Conservation (phyloP, 352 stramenopile species). For the Phytophthora cactorum region DNA sequence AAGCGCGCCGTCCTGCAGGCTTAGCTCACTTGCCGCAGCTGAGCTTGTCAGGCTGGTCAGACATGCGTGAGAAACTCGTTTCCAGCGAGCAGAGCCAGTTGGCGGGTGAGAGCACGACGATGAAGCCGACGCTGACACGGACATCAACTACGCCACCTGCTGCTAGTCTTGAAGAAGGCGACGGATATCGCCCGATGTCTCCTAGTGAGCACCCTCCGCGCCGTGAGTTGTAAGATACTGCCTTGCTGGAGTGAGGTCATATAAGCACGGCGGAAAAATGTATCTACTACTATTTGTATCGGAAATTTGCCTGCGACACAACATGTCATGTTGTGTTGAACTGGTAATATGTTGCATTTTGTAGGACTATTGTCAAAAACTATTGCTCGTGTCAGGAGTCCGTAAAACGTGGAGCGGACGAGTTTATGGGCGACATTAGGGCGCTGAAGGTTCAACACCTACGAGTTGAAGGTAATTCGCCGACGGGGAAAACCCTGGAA, state of each 20-base stretch:
- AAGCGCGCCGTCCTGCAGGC: slow-evolving; percentile 16
- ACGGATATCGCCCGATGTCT: slow-evolving; percentile 48
- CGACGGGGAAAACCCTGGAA: slow-evolving; percentile 18
- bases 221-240: slow-evolving; percentile 30
- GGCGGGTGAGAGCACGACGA: slow-evolving; percentile 4
- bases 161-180: slow-evolving; percentile 39
- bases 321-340: too few relatives aligned
- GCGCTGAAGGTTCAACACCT: slow-evolving; percentile 20
- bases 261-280: slow-evolving; percentile 18
- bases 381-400: slow-evolving; percentile 21
- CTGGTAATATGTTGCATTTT: slow-evolving; percentile 10
- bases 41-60: slow-evolving; percentile 55
- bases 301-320: too few relatives aligned
- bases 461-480: slow-evolving; percentile 31
- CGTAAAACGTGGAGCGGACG: slow-evolving; percentile 25
- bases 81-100: slow-evolving; percentile 35
- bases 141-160: slow-evolving; percentile 19
- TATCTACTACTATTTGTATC: background rate
- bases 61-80: slow-evolving; percentile 56
- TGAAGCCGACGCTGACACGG: slow-evolving; percentile 24
- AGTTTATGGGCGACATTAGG: slow-evolving; percentile 23
- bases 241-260: slow-evolving; percentile 6
- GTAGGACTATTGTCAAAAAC: background rate
- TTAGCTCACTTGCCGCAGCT: slow-evolving; percentile 38
- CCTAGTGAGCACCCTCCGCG: slow-evolving; percentile 29